Evolutionary conservation across 768 basidiomycete species (phyloP), one percentile per base, ranked within the genome.

Genomic region (Termitomyces sp.): DNA sequence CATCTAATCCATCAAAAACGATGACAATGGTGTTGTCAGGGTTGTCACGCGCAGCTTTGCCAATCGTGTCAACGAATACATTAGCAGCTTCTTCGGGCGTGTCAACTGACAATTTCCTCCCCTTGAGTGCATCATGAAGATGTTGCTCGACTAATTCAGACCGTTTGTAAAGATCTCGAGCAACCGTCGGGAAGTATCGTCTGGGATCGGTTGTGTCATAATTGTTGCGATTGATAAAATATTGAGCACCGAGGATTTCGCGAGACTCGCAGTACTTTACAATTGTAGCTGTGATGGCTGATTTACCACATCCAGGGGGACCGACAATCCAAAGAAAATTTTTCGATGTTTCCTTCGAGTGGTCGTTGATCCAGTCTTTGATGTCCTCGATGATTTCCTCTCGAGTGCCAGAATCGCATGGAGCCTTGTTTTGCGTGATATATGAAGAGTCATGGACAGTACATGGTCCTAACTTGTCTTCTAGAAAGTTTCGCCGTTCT

Each of bases 271-370:
- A 62, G 22, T 48, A 37, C 26, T n/a, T 22, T 18, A 52, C 50
- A 4, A 62, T 45, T 2, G 57, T 49, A 12, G 61, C 61, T 2
- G 53, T 57, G 16, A 56, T 59, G 5, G 61, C 61, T 16, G 61
- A 59, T 56, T 62, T 36, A 27, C 53, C 26, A 47, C 53, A 37
- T 47, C 61, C 57, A 0, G 43, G 44, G 16, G 16, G 43, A 50
- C 61, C 61, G 22, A 47, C n/a, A 9, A 64, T 56, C 39, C 61
- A 47, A 30, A 22, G 18, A 8, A 64, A 57, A 24, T 64, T 55
- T 36, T 47, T 55, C 34, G 57, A 57, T 42, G 36, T 37, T 2
- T 30, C 24, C 27, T 33, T 27, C 0, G 51, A 26, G 39, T 52
- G 51, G 24, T 52, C 51, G 8, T 27, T 16, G 20, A 52, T 39